Percentiles rank a stretch among this genome's conserved stretches.
Conservation (phyloP, 306 rosid species). For the Quercus alba region DNA sequence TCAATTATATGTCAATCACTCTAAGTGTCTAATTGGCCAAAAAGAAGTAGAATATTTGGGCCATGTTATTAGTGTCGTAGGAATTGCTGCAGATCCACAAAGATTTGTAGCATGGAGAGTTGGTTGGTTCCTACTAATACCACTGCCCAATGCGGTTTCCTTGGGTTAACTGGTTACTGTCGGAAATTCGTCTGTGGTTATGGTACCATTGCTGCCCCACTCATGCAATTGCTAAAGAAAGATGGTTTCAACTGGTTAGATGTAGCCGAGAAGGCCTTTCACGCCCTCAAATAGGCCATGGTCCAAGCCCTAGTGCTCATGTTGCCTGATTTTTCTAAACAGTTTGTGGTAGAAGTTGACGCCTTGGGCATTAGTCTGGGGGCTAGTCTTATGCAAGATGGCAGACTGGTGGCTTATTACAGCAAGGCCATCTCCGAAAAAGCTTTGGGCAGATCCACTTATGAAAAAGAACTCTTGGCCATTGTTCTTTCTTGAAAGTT, state of each 20-base stretch:
- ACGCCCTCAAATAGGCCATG: background rate
- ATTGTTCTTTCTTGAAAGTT: background rate
- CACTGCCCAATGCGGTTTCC: background rate
- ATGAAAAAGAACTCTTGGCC: background rate
- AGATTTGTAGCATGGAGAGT: too few species aligned
- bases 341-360: background rate
- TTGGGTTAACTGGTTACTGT: background rate
- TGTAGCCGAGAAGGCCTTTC: background rate
- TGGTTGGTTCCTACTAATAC: background rate
- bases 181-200: background rate
- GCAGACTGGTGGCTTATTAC: background rate
- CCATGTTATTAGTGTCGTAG: too few species aligned
- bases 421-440: background rate
- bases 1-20: too few species aligned
- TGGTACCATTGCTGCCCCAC: background rate
- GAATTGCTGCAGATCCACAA: too few species aligned
- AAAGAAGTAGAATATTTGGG: too few species aligned
- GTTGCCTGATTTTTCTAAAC: background rate
- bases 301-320: background rate
- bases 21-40: too few species aligned
- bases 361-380: background rate
- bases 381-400: background rate
- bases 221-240: background rate
- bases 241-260: background rate
- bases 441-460: background rate